These are phyloP conservation scores for Fraxinus anomala DNA, from an alignment of 257 asterid species.

Conservation along the genomic window DNA sequence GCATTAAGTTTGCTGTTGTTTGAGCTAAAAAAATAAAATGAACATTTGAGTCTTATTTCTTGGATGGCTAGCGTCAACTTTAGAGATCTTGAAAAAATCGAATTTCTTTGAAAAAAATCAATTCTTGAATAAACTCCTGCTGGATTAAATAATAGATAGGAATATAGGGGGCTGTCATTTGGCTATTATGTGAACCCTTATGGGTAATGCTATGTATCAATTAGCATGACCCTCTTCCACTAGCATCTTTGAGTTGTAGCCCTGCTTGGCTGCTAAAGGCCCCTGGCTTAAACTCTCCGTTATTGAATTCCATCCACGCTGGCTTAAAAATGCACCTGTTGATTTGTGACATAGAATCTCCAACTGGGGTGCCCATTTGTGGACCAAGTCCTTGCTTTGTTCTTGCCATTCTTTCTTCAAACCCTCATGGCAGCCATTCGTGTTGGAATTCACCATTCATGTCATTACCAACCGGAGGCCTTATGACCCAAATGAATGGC, in stretches of 20 bases:
- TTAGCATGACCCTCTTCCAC: slow-evolving; percentile 57
- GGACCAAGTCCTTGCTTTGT: slow-evolving; percentile 53
- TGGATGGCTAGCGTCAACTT: too few relatives aligned
- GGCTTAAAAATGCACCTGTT: slow-evolving; percentile 70
- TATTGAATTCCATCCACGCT: slow-evolving; percentile 88
- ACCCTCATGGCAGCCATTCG: slow-evolving; percentile 74
- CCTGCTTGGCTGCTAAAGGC: slow-evolving; percentile 97
- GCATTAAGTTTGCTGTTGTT: not conserved
- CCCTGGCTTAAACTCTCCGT: slow-evolving; percentile 91
- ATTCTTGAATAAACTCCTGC: too few relatives aligned
- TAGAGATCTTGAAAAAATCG: too few relatives aligned
- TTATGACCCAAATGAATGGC: slow-evolving; percentile 71
- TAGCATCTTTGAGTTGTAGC: slow-evolving; percentile 75
- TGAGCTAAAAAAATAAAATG: not conserved
- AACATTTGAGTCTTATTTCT: too few relatives aligned
- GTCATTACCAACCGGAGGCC: slow-evolving; percentile 75
- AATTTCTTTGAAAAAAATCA: too few relatives aligned
- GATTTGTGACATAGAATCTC: slow-evolving; percentile 77
- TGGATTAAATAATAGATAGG: too few relatives aligned
- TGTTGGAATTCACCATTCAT: slow-evolving; percentile 50
- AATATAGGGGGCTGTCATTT: too few relatives aligned
- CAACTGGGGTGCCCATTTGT: slow-evolving; percentile 91
- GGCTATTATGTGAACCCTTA: too few relatives aligned
- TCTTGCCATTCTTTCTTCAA: slow-evolving; percentile 40
- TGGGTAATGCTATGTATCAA: too few relatives aligned